Evolutionary conservation across 257 asterid species (phyloP).

Genomic region (Nicotiana tomentosiformis): DNA sequence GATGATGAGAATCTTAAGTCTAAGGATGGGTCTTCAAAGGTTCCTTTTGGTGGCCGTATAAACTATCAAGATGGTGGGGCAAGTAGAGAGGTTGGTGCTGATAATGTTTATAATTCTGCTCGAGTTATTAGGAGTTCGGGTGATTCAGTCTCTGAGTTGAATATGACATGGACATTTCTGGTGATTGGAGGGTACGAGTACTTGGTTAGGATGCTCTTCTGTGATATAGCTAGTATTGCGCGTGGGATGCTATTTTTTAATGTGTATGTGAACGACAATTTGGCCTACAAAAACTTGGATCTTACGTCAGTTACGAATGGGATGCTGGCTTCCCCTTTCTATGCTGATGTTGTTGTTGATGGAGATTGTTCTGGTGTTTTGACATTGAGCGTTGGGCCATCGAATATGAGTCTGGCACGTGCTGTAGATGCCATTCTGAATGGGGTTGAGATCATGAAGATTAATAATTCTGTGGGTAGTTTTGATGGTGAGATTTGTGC

Average conservation of each 20-base stretch:
- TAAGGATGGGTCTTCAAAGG: conserved; percentile 24
- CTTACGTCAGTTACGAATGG: conserved; percentile 40
- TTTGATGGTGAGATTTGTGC: conserved; percentile 60
- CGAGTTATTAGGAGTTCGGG: conserved; percentile 56
- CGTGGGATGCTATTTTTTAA: conserved; percentile 58
- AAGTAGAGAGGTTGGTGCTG: conserved; percentile 86
- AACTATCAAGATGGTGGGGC: conserved; percentile 68
- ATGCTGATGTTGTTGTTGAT: conserved; percentile 73
- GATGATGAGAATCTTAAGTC: conserved; percentile 51
- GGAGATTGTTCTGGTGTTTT: conserved; percentile 32
- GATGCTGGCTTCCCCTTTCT: conserved; percentile 78
- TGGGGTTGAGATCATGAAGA: conserved; percentile 81
- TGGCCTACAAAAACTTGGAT: conserved; percentile 77
- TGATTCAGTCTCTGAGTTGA: conserved; percentile 33
- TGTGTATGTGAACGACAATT: conserved; percentile 63
- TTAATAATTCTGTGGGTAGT: conserved; percentile 72
- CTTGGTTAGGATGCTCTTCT: conserved; percentile 79
- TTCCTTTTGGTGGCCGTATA: conserved; percentile 61
- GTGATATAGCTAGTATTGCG: conserved; percentile 79
- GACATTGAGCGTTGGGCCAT: conserved; percentile 71
- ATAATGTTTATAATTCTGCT: conserved; percentile 75
- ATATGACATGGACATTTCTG: conserved; percentile 61
- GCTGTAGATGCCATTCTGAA: conserved; percentile 78
- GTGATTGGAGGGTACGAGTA: conserved; percentile 55
- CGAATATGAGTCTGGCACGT: conserved; percentile 47